Evolutionary conservation across 2,329 filamentous ascomycete genomes (phyloP).

Genomic region (Diaporthe sp.): DNA sequence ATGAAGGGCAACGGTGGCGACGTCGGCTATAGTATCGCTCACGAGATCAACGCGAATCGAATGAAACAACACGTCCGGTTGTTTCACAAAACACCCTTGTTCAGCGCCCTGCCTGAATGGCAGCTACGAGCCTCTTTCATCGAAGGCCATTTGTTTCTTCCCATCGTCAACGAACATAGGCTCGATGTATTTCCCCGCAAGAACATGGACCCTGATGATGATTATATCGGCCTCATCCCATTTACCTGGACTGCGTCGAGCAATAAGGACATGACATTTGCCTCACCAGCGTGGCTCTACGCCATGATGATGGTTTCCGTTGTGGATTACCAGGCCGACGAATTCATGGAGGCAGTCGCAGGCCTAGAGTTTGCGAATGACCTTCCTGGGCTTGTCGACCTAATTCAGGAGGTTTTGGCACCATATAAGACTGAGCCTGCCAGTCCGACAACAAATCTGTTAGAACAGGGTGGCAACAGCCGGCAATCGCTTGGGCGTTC

Average conservation of each 20-base stretch:
- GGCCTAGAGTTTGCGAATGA: background rate
- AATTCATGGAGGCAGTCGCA: constrained; percentile 4
- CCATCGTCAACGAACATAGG: background rate
- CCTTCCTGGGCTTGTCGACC: background rate
- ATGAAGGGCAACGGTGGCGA: too few species aligned
- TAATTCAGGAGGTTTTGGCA: background rate
- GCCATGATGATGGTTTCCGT: background rate
- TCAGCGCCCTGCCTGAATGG: background rate
- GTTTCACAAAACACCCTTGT: background rate
- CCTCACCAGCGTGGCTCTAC: background rate
- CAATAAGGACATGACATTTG: background rate
- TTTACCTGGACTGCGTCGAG: background rate
- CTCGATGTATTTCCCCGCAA: background rate
- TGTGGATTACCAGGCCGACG: background rate
- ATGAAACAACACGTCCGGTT: background rate
- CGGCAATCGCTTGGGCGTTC: too few species aligned
- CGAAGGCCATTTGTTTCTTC: background rate
- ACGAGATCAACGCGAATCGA: too few species aligned
- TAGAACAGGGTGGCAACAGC: too few species aligned
- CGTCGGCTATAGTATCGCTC: too few species aligned
- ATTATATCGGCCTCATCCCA: background rate
- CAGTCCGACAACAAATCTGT: too few species aligned
- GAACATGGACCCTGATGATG: background rate
- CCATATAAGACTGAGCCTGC: too few species aligned
- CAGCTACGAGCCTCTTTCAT: background rate